Conservation (phyloP, 2,329 filamentous ascomycete species). For the Capronia coronata region DNA sequence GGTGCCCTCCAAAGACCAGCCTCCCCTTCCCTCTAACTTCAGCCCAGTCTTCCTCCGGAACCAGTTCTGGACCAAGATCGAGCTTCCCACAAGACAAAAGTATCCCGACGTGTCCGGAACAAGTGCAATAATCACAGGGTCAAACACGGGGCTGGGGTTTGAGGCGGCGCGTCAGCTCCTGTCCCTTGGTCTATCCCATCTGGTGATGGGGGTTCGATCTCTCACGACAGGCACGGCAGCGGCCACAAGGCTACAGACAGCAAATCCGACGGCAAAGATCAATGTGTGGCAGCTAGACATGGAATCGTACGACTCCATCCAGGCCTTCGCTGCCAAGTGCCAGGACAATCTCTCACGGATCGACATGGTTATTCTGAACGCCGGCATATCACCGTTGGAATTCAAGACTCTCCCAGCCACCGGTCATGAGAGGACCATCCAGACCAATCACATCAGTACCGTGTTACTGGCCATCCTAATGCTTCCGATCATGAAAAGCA, state of each 20-base stretch:
- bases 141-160: constrained; percentile 46
- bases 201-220: constrained; percentile 46
- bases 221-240: constrained; percentile 40
- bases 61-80: constrained; percentile 21
- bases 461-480: constrained; percentile 26
- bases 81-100: constrained; percentile 8
- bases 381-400: constrained; percentile 32
- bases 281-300: constrained; percentile 49
- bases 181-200: constrained; percentile 37
- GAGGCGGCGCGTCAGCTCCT: constrained; percentile 38
- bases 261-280: constrained; percentile 37
- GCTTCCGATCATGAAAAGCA: constrained; percentile 28
- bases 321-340: constrained; percentile 37
- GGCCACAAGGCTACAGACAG: constrained; percentile 31
- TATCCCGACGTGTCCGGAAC: constrained; percentile 31
- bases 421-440: constrained; percentile 36
- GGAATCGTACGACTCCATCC: constrained; percentile 41
- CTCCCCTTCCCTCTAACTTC: background rate
- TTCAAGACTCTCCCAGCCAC: constrained; percentile 18
- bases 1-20: no score
- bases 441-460: constrained; percentile 32
- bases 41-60: constrained; percentile 18
- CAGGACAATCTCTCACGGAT: constrained; percentile 34
- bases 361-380: constrained; percentile 44
- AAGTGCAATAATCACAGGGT: constrained; percentile 46